These are phyloP conservation scores for Coffea canephora DNA, from an alignment of 257 asterid species.

Conservation along the genomic window DNA sequence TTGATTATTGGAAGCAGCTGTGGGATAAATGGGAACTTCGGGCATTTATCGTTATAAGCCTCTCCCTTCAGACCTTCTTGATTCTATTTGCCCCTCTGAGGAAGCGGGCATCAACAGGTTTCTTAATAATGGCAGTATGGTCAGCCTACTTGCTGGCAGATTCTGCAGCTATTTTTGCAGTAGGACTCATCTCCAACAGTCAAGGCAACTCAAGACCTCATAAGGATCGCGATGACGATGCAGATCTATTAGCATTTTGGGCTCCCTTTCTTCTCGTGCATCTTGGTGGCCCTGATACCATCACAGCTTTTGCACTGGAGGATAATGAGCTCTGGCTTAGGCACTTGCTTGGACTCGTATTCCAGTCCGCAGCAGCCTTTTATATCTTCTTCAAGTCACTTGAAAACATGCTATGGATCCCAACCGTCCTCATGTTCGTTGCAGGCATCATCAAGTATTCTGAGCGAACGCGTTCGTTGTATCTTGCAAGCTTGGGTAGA, in stretches of 20 bases:
- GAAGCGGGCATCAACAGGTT: slow-evolving; percentile 18
- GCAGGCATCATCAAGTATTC: slow-evolving; percentile 39
- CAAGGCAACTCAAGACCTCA: background rate
- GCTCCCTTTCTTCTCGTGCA: slow-evolving; percentile 15
- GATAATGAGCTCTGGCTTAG: slow-evolving; percentile 45
- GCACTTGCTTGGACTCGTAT: slow-evolving; percentile 29
- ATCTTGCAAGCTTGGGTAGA: slow-evolving; percentile 27
- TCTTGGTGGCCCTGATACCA: slow-evolving; percentile 46
- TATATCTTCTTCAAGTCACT: slow-evolving; percentile 36
- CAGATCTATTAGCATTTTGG: slow-evolving; percentile 21
- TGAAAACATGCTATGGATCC: slow-evolving; percentile 31
- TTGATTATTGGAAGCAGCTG: slow-evolving; percentile 13
- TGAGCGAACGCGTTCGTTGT: slow-evolving; percentile 37
- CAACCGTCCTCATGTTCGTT: slow-evolving; percentile 28
- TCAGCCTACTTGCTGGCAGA: slow-evolving; percentile 27
- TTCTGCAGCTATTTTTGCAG: slow-evolving; percentile 21
- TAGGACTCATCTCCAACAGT: slow-evolving; percentile 26
- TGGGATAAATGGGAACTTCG: slow-evolving; percentile 31
- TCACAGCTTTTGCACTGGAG: slow-evolving; percentile 45
- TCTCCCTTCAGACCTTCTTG: slow-evolving; percentile 16
- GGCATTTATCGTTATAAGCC: slow-evolving; percentile 21
- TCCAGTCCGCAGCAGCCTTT: slow-evolving; percentile 24
- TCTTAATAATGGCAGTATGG: slow-evolving; percentile 4
- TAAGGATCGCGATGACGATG: background rate
- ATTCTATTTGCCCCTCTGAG: slow-evolving; percentile 6